Percentiles rank a stretch among this genome's conserved stretches.
phyloP scores from a whole-genome alignment of 1,139 yeast species.

The Pichia sp. region DNA sequence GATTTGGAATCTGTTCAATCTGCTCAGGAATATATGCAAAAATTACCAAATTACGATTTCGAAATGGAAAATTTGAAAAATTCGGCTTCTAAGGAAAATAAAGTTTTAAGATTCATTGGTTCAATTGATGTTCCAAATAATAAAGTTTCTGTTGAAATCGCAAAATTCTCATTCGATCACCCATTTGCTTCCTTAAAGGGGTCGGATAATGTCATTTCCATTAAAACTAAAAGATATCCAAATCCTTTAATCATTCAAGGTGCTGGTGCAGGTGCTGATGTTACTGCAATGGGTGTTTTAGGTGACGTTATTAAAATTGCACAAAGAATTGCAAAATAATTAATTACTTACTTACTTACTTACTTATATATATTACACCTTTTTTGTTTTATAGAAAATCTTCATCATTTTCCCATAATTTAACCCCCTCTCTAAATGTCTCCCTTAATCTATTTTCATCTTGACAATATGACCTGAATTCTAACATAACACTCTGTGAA shows the following conservation, averaged over 20 bases:
- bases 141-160: slow-evolving; percentile 78
- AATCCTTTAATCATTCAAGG: slow-evolving; percentile 95
- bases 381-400: slow-evolving; percentile 8
- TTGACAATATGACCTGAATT: slow-evolving; percentile 58
- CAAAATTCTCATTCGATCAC: slow-evolving; percentile 76
- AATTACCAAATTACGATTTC: slow-evolving; percentile 74
- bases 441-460: slow-evolving; percentile 41
- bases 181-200: slow-evolving; percentile 96
- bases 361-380: too few relatives aligned
- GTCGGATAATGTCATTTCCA: slow-evolving; percentile 89
- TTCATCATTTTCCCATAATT: slow-evolving; percentile 34
- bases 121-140: slow-evolving; percentile 69
- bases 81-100: slow-evolving; percentile 74
- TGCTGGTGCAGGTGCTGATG: slow-evolving; percentile 99
- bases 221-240: slow-evolving; percentile 83
- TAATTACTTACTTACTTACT: background rate
- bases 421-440: slow-evolving; percentile 55
- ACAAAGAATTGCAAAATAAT: slow-evolving; percentile 55
- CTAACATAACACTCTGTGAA: slow-evolving; percentile 67
- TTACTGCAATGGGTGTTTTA: slow-evolving; percentile 96
- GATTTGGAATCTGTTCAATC: slow-evolving; percentile 68
- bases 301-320: slow-evolving; percentile 90
- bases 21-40: slow-evolving; percentile 71
- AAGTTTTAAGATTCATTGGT: slow-evolving; percentile 91
- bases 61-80: slow-evolving; percentile 72